Conservation (phyloP, 768 basidiomycete genomes). For the Cystofilobasidium bisporidii region DNA sequence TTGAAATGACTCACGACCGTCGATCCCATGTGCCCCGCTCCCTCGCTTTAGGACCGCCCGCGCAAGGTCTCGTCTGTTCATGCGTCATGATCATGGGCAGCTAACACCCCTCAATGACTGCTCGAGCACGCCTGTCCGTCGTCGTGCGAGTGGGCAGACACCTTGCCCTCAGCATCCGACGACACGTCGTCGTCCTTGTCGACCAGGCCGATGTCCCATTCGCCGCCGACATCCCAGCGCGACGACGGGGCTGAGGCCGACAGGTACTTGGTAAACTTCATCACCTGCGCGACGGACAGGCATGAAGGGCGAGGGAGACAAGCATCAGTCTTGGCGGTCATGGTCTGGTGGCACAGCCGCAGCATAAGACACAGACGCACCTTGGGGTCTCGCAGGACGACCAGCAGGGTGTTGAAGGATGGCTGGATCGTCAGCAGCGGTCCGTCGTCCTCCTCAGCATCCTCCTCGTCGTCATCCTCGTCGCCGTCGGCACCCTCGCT, state of each 20-base stretch:
- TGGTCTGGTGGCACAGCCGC: too few species aligned
- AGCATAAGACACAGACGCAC: neutral
- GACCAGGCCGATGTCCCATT: constrained; percentile 80
- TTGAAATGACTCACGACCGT: too few species aligned
- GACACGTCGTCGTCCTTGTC: constrained; percentile 51
- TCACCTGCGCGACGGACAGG: constrained; percentile 45
- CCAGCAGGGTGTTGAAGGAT: constrained; percentile 75
- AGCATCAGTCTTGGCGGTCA: too few species aligned
- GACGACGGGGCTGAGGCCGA: constrained; percentile 80
- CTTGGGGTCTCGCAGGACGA: constrained; percentile 83
- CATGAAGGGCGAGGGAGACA: neutral
- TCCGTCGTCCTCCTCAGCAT: constrained; percentile 60
- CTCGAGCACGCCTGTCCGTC: too few species aligned
- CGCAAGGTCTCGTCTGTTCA: too few species aligned
- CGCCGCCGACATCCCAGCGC: constrained; percentile 84
- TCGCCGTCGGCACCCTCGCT: constrained; percentile 24
- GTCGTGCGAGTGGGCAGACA: neutral
- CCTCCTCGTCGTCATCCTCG: constrained; percentile 37
- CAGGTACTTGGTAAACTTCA: constrained; percentile 88
- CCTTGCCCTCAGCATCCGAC: neutral
- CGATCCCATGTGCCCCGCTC: too few species aligned
- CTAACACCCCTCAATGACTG: too few species aligned
- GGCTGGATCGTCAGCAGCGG: constrained; percentile 80
- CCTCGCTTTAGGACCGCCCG: too few species aligned
- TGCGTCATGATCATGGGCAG: too few species aligned